Conservation (phyloP, 1,284 basidiomycete species). For the Cryptococcus amylolentus region DNA sequence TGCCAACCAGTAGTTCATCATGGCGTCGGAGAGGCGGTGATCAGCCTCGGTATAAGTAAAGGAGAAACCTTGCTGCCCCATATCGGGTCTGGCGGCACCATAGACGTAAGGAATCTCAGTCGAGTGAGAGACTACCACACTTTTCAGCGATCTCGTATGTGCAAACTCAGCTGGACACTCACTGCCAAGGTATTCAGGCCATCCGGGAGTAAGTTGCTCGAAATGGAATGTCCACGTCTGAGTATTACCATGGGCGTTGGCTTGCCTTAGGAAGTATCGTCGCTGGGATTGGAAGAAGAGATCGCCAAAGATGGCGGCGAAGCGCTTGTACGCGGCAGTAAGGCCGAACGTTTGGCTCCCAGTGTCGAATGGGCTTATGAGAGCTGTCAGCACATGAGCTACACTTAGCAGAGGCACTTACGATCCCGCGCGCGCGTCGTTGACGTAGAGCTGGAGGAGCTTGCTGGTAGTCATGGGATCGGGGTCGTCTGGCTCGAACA, state of each 20-base stretch:
- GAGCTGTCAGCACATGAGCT: too few species aligned
- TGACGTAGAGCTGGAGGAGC: conserved; percentile 30
- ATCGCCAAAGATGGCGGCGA: conserved; percentile 33
- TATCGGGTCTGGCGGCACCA: conserved; percentile 15
- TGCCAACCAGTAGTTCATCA: conserved; percentile 42
- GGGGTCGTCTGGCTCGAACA: conserved; percentile 21
- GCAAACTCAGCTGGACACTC: conserved; percentile 4
- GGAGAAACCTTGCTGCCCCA: neutral
- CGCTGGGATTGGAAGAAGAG: conserved; percentile 31
- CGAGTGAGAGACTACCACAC: conserved; percentile 24
- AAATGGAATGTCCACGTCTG: conserved; percentile 40
- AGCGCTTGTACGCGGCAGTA: conserved; percentile 24
- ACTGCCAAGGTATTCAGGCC: conserved; percentile 20
- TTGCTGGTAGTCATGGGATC: conserved; percentile 10
- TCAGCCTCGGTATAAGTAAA: conserved; percentile 26
- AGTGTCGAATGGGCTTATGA: conserved; percentile 34
- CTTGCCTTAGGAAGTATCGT: conserved; percentile 29
- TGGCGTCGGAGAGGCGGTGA: conserved; percentile 18
- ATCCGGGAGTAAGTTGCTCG: conserved; percentile 18
- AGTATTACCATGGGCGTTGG: conserved; percentile 21
- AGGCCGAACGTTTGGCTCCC: conserved; percentile 41
- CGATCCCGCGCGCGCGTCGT: conserved; percentile 30
- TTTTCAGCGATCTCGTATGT: neutral
- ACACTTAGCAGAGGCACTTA: conserved; percentile 6
- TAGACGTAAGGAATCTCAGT: conserved; percentile 30